A percentile compares a stretch with the other conserved stretches of the same genome.
Conservation (phyloP, 139 green algal genomes). For the Picochlorum costavermella region DNA sequence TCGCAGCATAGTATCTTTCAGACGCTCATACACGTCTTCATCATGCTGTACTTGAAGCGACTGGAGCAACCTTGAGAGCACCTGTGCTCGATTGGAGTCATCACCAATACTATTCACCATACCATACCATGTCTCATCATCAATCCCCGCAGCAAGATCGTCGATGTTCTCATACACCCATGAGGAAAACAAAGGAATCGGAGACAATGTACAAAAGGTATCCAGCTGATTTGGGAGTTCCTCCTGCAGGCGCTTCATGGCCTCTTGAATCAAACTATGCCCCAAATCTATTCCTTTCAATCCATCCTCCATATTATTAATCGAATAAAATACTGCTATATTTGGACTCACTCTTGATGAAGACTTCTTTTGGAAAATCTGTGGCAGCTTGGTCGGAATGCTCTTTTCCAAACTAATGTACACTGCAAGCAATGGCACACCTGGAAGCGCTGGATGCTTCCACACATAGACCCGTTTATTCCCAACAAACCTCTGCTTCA, state of each 20-base stretch:
- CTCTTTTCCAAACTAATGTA: constrained; percentile 48
- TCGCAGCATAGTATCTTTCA: not conserved
- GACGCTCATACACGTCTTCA: not conserved
- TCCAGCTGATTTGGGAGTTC: constrained; percentile 40
- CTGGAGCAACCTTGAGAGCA: not conserved
- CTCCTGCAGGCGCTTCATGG: constrained; percentile 26
- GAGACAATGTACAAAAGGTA: constrained; percentile 63
- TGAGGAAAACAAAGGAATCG: constrained; percentile 53
- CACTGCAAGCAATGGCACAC: constrained; percentile 66
- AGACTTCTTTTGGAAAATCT: not conserved
- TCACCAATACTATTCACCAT: not conserved
- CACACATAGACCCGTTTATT: not conserved
- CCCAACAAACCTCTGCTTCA: constrained; percentile 3
- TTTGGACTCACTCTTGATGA: not conserved
- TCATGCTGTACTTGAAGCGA: not conserved
- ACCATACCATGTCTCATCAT: too few relatives aligned
- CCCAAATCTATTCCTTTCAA: constrained; percentile 71
- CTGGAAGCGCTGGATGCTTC: not conserved
- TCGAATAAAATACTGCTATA: constrained; percentile 71
- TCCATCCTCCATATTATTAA: constrained; percentile 53
- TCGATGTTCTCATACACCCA: constrained; percentile 43
- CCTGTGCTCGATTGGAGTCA: not conserved
- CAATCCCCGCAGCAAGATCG: too few relatives aligned
- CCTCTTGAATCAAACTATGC: constrained; percentile 70
- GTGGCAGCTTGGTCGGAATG: not conserved